These are phyloP conservation scores for Calocera cornea DNA, from an alignment of 768 basidiomycete species.

Conservation along the genomic window DNA sequence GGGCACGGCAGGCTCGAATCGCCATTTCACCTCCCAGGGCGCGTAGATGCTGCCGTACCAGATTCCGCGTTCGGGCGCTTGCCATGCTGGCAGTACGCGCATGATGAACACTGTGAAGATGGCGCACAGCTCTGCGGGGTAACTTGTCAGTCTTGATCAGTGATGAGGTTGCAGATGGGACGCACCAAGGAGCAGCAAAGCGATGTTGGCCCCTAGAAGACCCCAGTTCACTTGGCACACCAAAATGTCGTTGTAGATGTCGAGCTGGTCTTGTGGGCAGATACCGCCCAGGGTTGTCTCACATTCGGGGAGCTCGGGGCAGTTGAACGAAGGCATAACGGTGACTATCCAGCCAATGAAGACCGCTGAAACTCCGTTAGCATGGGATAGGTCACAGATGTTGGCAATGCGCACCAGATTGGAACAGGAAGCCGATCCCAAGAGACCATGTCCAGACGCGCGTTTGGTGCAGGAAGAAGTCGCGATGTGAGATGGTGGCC, in stretches of 20 bases:
- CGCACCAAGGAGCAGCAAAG: not conserved
- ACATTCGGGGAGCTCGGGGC: not conserved
- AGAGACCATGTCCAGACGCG: not conserved
- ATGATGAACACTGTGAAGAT: not conserved
- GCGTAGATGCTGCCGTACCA: slow-evolving; percentile 1
- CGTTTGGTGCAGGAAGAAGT: not conserved
- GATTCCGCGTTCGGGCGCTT: not conserved
- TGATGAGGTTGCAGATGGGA: not conserved
- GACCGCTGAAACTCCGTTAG: not conserved
- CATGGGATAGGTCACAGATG: not conserved
- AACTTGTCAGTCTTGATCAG: not conserved
- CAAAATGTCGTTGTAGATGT: not conserved
- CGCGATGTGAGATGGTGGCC: not conserved
- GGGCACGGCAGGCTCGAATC: not conserved
- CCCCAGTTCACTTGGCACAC: slow-evolving; percentile 1
- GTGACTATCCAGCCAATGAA: not conserved
- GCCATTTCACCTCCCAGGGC: not conserved
- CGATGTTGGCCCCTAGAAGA: not conserved
- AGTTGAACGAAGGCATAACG: not conserved
- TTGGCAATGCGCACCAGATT: not conserved
- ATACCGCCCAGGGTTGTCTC: not conserved
- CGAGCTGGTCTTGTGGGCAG: not conserved
- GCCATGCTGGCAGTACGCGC: not conserved
- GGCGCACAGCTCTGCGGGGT: not conserved
- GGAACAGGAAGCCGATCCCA: not conserved